Percentiles rank a stretch among this genome's conserved stretches.
Conservation (phyloP, 2,329 filamentous ascomycete species). For the Pseudocercospora cruenta region DNA sequence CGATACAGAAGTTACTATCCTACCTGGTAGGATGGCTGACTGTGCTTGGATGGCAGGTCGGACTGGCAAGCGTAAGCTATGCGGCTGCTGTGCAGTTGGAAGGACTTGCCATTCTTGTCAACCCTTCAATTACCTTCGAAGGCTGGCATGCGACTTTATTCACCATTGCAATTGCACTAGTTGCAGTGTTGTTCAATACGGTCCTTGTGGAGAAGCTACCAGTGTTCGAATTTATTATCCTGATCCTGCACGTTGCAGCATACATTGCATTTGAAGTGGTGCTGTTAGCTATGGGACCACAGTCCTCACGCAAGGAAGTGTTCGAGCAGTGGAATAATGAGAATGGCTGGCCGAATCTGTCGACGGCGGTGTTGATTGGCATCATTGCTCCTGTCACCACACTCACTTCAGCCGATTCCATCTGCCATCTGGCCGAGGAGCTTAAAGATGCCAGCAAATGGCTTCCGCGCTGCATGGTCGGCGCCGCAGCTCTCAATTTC, state of each 20-base stretch:
- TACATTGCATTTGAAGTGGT: conserved; percentile 30
- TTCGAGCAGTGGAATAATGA: conserved; percentile 23
- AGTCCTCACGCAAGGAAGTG: conserved; percentile 17
- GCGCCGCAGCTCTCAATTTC: conserved; percentile 28
- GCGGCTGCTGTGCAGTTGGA: conserved; percentile 50
- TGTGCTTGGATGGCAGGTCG: conserved; percentile 44
- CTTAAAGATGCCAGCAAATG: conserved; percentile 31
- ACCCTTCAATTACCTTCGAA: conserved; percentile 44
- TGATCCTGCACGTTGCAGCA: conserved; percentile 39
- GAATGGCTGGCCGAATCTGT: conserved; percentile 23
- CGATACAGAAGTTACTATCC: conserved; percentile 45
- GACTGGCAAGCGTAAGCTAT: conserved; percentile 45
- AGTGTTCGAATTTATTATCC: conserved; percentile 30
- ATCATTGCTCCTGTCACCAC: conserved; percentile 26
- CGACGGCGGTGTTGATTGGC: conserved; percentile 25
- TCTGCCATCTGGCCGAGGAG: conserved; percentile 33
- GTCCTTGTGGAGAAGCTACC: conserved; percentile 30
- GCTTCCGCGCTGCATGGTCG: conserved; percentile 31
- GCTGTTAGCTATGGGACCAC: conserved; percentile 27
- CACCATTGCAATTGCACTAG: conserved; percentile 28
- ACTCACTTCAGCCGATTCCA: conserved; percentile 13
- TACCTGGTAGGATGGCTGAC: conserved; percentile 48
- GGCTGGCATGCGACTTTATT: conserved; percentile 51
- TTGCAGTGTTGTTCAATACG: conserved; percentile 32
- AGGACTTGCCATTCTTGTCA: conserved; percentile 47